These are phyloP conservation scores for Dioscorea alata DNA, from an alignment of 106 monocot genomes.

Conservation along the genomic window DNA sequence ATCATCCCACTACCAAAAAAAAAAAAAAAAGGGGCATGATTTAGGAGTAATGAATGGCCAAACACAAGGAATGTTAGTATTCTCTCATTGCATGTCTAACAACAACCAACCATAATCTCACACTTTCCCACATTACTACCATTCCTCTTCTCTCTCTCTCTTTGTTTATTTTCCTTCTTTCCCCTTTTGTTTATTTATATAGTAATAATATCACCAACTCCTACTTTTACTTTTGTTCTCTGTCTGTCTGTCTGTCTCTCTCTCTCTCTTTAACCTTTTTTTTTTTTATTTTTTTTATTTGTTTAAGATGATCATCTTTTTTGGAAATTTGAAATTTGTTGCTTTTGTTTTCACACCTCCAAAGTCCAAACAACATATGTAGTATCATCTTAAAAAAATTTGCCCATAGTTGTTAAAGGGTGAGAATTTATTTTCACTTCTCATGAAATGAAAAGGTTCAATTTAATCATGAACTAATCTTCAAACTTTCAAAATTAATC, in stretches of 20 bases:
- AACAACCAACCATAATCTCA: not conserved
- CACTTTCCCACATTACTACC: not conserved
- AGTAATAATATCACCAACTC: not conserved
- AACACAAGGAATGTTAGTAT: slow-evolving; percentile 20
- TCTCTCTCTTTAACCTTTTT: not conserved
- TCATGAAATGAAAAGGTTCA: too few species aligned
- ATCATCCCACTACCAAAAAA: not conserved
- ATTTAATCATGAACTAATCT: too few species aligned
- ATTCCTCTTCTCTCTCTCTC: not conserved
- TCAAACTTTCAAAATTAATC: too few species aligned
- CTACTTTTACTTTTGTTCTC: not conserved
- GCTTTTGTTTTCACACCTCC: not conserved
- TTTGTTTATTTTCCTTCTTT: not conserved
- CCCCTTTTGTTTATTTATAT: not conserved
- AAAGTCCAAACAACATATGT: too few species aligned
- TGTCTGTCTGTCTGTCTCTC: not conserved
- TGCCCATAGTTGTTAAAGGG: too few species aligned
- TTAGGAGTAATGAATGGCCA: slow-evolving; percentile 22
- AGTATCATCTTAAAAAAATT: too few species aligned
- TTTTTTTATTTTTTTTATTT: not conserved
- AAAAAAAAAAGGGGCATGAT: not conserved
- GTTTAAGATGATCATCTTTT: not conserved
- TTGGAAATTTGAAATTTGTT: not conserved
- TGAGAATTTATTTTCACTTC: too few species aligned
- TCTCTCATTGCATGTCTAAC: slow-evolving; percentile 1